phyloP scores from a whole-genome alignment of 2,329 filamentous ascomycete genomes.

The Alternaria sp. region DNA sequence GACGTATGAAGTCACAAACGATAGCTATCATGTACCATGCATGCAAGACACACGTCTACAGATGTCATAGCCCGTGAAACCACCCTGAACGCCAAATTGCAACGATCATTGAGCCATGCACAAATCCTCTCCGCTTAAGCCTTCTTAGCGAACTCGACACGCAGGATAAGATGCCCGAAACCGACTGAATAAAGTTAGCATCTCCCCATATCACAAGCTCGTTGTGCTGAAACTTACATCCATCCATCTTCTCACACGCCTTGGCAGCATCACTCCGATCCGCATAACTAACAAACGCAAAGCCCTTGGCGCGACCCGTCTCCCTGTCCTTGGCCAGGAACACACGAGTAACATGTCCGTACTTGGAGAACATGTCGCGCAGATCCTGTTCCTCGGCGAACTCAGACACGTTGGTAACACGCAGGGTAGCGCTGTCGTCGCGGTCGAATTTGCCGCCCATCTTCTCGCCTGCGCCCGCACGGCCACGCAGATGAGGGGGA shows the following conservation, averaged over 20 bases:
- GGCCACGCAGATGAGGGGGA: conserved; percentile 87
- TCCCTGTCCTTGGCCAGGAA: conserved; percentile 98
- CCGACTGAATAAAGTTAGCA: conserved; percentile 54
- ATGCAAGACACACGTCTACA: conserved; percentile 4
- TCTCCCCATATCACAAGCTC: no score
- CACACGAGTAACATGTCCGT: conserved; percentile 93
- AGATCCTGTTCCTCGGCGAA: conserved; percentile 96
- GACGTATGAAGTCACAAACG: not conserved
- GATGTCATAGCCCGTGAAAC: not conserved
- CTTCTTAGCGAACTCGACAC: conserved; percentile 85
- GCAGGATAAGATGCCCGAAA: conserved; percentile 85
- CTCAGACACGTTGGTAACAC: conserved; percentile 98
- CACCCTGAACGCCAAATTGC: conserved; percentile 1
- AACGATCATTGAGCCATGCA: not conserved
- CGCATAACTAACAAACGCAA: conserved; percentile 97
- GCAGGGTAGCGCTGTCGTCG: conserved; percentile 93
- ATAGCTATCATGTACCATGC: not conserved
- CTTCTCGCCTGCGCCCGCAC: conserved; percentile 75
- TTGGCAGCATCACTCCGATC: conserved; percentile 88
- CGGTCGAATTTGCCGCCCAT: conserved; percentile 95
- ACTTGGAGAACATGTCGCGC: conserved; percentile 97
- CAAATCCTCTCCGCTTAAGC: conserved; percentile 17
- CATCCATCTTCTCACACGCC: conserved; percentile 98
- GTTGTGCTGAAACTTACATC: conserved; percentile 60
- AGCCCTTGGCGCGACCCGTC: conserved; percentile 94